These are phyloP conservation scores for Combretum micranthum DNA, from an alignment of 345 rosid species.

Conservation along the genomic window DNA sequence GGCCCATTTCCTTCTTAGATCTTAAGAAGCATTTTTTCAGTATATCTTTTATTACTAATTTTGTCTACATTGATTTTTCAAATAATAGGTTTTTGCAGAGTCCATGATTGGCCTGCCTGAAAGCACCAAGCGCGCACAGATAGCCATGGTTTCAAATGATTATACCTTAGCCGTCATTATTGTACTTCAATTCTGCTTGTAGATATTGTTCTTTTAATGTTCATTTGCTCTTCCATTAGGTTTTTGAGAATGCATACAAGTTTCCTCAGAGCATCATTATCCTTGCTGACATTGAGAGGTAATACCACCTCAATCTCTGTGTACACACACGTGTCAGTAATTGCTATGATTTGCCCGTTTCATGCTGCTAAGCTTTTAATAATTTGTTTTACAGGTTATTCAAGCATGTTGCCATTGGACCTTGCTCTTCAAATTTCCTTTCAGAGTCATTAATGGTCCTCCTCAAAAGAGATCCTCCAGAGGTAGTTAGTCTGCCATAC, in stretches of 20 bases:
- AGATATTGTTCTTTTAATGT: neutral
- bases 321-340: too few species aligned
- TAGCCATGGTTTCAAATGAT: slow-evolving; percentile 54
- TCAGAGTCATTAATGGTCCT: slow-evolving; percentile 87
- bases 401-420: slow-evolving; percentile 94
- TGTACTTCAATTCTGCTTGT: neutral
- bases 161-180: too few species aligned
- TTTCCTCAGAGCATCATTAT: slow-evolving; percentile 91
- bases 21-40: neutral
- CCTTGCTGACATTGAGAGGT: slow-evolving; percentile 98
- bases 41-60: neutral
- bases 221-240: slow-evolving; percentile 30
- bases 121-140: slow-evolving; percentile 92
- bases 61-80: slow-evolving; percentile 5
- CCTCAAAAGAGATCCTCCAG: slow-evolving; percentile 91
- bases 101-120: slow-evolving; percentile 95
- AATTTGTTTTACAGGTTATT: slow-evolving; percentile 49
- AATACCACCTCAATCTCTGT: neutral
- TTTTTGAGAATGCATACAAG: slow-evolving; percentile 97
- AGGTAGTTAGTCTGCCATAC: slow-evolving; percentile 40
- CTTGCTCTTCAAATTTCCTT: slow-evolving; percentile 89
- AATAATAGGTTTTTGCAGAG: slow-evolving; percentile 79
- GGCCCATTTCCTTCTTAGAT: neutral
- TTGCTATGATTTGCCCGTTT: too few species aligned
- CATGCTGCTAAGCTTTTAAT: neutral